Percentiles rank a stretch among this genome's conserved stretches.
Conservation (phyloP, 257 asterid species). For the Rubia yunnanensis region DNA sequence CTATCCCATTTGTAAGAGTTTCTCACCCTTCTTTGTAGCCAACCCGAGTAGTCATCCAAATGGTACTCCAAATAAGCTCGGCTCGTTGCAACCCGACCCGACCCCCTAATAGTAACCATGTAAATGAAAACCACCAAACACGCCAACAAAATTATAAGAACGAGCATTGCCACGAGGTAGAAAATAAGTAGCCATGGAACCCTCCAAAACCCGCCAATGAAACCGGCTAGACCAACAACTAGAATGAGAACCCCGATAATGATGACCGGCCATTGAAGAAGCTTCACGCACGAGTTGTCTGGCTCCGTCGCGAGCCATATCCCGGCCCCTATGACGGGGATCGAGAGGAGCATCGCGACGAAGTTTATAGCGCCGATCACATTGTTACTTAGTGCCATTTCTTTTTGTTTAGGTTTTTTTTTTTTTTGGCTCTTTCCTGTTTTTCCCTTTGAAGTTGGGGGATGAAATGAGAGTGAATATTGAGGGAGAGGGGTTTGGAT, state of each 20-base stretch:
- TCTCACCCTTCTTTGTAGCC: conserved; percentile 56
- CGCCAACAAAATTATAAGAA: conserved; percentile 51
- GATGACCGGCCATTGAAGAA: conserved; percentile 80
- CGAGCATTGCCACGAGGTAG: conserved; percentile 72
- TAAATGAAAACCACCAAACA: conserved; percentile 59
- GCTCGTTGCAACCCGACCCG: conserved; percentile 68
- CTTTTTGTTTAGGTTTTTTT: not conserved
- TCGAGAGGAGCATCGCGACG: conserved; percentile 59
- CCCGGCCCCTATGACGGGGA: conserved; percentile 78
- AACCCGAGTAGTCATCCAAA: conserved; percentile 57
- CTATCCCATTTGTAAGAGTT: conserved; percentile 79
- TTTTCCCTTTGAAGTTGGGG: conserved; percentile 14
- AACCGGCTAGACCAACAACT: conserved; percentile 55
- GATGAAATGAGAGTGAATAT: conserved; percentile 18
- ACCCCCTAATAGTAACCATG: conserved; percentile 61
- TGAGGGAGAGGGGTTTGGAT: conserved; percentile 2
- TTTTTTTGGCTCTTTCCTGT: conserved; percentile 9
- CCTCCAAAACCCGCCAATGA: conserved; percentile 75
- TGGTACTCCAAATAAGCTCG: conserved; percentile 65
- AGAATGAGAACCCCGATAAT: conserved; percentile 56
- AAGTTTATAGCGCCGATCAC: conserved; percentile 75
- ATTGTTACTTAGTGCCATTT: conserved; percentile 63
- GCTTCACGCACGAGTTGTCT: conserved; percentile 66
- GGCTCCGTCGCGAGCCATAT: conserved; percentile 68
- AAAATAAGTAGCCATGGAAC: conserved; percentile 48